Evolutionary conservation across 306 rosid genomes (phyloP), one percentile per base, ranked within the genome.

Genomic region (Corylus americana): DNA sequence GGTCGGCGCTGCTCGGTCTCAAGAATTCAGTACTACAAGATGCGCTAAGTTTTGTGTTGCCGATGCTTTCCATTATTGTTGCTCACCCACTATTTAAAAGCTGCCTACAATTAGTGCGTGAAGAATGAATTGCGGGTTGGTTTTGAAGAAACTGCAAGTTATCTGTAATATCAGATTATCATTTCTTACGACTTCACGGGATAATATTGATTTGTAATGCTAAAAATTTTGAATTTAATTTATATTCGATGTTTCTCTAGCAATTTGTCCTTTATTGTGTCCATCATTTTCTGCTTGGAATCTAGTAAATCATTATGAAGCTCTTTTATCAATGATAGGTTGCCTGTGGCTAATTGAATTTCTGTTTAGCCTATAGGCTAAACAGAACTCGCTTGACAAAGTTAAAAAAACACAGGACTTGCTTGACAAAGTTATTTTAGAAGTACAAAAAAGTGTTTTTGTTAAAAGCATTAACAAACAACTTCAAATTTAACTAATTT

Each of bases 11-110:
- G 88, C 83, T 37, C 50, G 0, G 84, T 81, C 62, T 89, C 99
- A 3, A 93, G 86, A 89, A 86, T 85, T 84, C 98, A 93, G 70
- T 58, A 79, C 80, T 96, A 89, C 87, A 91, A 91, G 86, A 96
- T 96, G 98, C 98, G 97, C 71, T 96, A 79, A 85, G 78, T 18
- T 54, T 54, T 45, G 16, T 71, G 61, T 0, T 50, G 27, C 27
- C 2, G 12, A 59, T 85, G 71, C 55, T 66, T 57, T 79, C 57
- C 63, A 39, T 58, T 35, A 62, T 77, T 75, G 45, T 29, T 64
- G 69, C 48, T 9, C 39, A 6, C 8, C 69, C 66, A 10, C 66
- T 39, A 35, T 55, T 14, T 1, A 18, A 66, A 58, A 70, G 63
- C 71, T 85, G 84, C 82, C 78, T 58, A 62, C 76, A n/a, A n/a